Conservation (phyloP, 2,329 filamentous ascomycete species). For the Cordyceps fumosorosea region DNA sequence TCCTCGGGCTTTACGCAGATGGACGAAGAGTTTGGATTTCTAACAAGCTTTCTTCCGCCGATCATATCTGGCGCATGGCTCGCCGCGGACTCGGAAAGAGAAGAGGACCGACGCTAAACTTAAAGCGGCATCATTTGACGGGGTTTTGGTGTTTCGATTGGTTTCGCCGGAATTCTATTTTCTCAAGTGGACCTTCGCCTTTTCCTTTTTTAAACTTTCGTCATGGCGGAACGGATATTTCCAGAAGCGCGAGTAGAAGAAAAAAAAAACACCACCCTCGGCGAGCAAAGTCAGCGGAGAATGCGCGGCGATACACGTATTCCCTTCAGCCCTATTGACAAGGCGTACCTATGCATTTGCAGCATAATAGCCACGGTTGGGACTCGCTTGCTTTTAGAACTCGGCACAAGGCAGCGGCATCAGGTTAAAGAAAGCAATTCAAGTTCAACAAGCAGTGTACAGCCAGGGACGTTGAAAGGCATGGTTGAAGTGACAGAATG, state of each 20-base stretch:
- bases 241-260: neutral
- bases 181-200: neutral
- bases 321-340: neutral
- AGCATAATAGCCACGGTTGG: neutral
- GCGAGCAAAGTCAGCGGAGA: neutral
- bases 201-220: neutral
- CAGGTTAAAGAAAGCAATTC: neutral
- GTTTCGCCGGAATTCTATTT: neutral
- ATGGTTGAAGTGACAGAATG: neutral
- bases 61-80: neutral
- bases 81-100: neutral
- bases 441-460: neutral
- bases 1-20: neutral
- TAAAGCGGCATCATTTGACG: neutral
- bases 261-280: too few relatives aligned
- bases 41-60: neutral
- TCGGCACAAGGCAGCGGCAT: neutral
- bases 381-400: neutral
- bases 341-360: too few relatives aligned
- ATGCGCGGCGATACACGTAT: neutral
- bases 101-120: neutral
- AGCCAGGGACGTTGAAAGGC: neutral
- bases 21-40: neutral
- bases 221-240: slow-evolving; percentile 5
- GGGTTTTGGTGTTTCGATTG: neutral